phyloP scores from a whole-genome alignment of 2,329 filamentous ascomycete species.

The Colletotrichum chlorophyti region DNA sequence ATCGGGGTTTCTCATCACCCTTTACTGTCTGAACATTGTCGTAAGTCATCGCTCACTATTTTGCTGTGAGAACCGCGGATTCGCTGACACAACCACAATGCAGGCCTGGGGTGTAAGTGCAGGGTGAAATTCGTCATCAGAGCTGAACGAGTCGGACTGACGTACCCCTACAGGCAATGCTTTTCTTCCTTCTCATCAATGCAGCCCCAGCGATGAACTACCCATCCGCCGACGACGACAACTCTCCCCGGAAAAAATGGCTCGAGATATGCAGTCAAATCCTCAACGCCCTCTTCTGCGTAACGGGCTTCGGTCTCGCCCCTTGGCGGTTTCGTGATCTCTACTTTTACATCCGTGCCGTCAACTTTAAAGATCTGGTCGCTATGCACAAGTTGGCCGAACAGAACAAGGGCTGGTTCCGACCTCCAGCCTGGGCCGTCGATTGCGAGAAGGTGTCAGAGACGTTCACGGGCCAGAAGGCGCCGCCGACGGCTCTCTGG shows the following conservation, averaged over 20 bases:
- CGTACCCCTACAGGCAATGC: slow-evolving; percentile 32
- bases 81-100: slow-evolving; percentile 1
- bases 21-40: slow-evolving; percentile 38
- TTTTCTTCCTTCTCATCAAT: slow-evolving; percentile 38
- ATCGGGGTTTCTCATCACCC: slow-evolving; percentile 37
- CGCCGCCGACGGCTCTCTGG: slow-evolving; percentile 33
- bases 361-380: slow-evolving; percentile 26
- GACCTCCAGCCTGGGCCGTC: slow-evolving; percentile 34
- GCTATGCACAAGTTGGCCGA: slow-evolving; percentile 32
- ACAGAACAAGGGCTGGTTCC: slow-evolving; percentile 36
- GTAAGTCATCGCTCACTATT: slow-evolving; percentile 24
- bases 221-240: slow-evolving; percentile 27
- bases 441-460: slow-evolving; percentile 19
- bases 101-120: slow-evolving; percentile 36
- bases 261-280: slow-evolving; percentile 28
- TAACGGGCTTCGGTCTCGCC: slow-evolving; percentile 82
- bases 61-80: neutral
- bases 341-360: slow-evolving; percentile 30
- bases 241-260: slow-evolving; percentile 31
- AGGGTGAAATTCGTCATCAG: neutral
- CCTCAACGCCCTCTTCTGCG: slow-evolving; percentile 79
- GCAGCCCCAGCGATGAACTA: slow-evolving; percentile 32
- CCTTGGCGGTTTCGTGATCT: slow-evolving; percentile 64
- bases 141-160: neutral
- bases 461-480: slow-evolving; percentile 30